phyloP scores from a whole-genome alignment of 192 early-diverging fungal species.

The Pilobolus umbonatus region DNA sequence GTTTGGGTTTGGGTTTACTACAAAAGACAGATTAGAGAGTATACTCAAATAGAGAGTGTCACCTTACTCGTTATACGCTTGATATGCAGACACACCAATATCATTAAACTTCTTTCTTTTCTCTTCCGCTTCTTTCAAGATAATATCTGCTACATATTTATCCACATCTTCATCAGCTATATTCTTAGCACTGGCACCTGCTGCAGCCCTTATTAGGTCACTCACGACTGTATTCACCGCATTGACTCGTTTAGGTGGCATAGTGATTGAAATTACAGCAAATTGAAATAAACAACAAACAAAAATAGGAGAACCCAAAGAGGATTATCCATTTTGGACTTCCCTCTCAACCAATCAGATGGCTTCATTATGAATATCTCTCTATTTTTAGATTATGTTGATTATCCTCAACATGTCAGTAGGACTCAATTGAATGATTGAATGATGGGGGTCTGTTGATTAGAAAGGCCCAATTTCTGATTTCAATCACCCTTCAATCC shows the following conservation, averaged over 20 bases:
- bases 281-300: not conserved
- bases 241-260: slow-evolving; percentile 8
- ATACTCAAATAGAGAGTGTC: not conserved
- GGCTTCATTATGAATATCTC: too few relatives aligned
- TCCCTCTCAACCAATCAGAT: too few relatives aligned
- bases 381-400: too few relatives aligned
- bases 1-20: slow-evolving; percentile 29
- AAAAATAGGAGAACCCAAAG: not conserved
- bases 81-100: slow-evolving; percentile 38
- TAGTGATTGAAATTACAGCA: too few relatives aligned
- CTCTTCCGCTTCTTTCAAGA: slow-evolving; percentile 40
- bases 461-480: too few relatives aligned
- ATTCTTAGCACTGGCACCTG: slow-evolving; percentile 31
- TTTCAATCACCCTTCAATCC: too few relatives aligned
- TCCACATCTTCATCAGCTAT: slow-evolving; percentile 48
- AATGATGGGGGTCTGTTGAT: too few relatives aligned
- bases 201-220: slow-evolving; percentile 45
- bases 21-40: not conserved
- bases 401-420: too few relatives aligned
- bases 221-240: slow-evolving; percentile 18
- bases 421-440: too few relatives aligned
- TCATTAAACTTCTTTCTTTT: slow-evolving; percentile 36
- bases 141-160: slow-evolving; percentile 51
- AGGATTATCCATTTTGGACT: too few relatives aligned
- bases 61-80: slow-evolving; percentile 10